phyloP scores from a whole-genome alignment of 2,329 filamentous ascomycete species.

The Anthostomella pinea region DNA sequence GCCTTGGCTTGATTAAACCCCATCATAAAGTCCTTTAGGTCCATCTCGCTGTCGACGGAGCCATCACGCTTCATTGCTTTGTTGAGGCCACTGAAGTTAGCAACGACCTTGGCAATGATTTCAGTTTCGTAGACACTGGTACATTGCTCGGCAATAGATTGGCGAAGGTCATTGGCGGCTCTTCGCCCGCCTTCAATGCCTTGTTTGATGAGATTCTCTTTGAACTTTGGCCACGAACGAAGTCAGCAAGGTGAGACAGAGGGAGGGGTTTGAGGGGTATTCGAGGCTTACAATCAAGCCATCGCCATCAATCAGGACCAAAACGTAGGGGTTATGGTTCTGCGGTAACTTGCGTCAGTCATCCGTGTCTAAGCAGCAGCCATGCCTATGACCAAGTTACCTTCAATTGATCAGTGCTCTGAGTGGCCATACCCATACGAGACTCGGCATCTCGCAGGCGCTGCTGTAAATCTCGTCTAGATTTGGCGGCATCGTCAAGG shows the following conservation, averaged over 20 bases:
- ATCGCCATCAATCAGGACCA: conserved; percentile 62
- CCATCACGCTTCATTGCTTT: conserved; percentile 50
- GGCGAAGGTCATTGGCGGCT: conserved; percentile 49
- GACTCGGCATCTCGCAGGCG: conserved; percentile 40
- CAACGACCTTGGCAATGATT: conserved; percentile 55
- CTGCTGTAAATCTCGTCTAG: conserved; percentile 49
- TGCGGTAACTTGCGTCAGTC: conserved; percentile 29
- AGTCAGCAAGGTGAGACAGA: conserved; percentile 6
- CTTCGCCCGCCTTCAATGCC: conserved; percentile 54
- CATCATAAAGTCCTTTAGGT: conserved; percentile 54
- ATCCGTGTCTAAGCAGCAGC: conserved; percentile 5
- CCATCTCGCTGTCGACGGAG: conserved; percentile 40
- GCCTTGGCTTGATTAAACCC: conserved; percentile 60
- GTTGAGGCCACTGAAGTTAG: conserved; percentile 50
- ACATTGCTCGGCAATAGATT: conserved; percentile 46
- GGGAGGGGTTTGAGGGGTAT: neutral
- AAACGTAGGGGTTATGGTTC: conserved; percentile 57
- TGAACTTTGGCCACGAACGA: conserved; percentile 45
- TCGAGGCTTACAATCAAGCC: conserved; percentile 53
- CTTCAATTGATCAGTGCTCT: conserved; percentile 44
- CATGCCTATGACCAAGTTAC: conserved; percentile 32
- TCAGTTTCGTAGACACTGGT: conserved; percentile 46
- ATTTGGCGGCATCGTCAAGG: conserved; percentile 46
- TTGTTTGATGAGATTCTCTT: conserved; percentile 50
- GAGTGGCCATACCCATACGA: conserved; percentile 33